phyloP scores from a whole-genome alignment of 148 eudicot genomes.

The Camellia japonica region DNA sequence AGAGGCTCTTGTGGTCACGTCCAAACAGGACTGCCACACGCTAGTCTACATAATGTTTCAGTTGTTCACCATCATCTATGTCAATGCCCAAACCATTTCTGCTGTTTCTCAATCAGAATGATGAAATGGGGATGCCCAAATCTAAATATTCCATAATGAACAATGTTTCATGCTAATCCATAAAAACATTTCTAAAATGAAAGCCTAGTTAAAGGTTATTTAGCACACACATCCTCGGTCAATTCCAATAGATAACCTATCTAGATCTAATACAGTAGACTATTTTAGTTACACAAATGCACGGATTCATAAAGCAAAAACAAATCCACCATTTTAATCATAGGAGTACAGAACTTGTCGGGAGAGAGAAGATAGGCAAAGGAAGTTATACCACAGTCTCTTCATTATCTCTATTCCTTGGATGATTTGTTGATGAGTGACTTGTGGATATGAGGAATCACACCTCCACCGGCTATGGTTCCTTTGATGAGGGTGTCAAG shows the following conservation, averaged over 20 bases:
- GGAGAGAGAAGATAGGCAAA: not conserved
- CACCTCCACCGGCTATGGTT: not conserved
- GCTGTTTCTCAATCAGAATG: not conserved
- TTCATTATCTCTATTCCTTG: not conserved
- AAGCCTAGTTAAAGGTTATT: not conserved
- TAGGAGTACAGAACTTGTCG: not conserved
- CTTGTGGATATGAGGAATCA: not conserved
- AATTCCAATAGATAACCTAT: not conserved
- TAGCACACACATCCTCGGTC: not conserved
- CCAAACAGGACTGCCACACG: too few species aligned
- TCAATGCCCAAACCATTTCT: too few species aligned
- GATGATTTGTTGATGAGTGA: not conserved
- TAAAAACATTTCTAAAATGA: not conserved
- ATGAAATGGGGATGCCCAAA: not conserved
- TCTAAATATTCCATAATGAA: not conserved
- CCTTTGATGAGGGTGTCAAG: not conserved
- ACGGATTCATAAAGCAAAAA: not conserved
- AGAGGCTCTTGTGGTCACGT: too few species aligned
- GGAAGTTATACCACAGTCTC: not conserved
- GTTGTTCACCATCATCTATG: too few species aligned
- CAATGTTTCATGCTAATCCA: not conserved
- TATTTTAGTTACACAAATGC: not conserved
- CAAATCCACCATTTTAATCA: not conserved
- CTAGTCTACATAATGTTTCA: too few species aligned
- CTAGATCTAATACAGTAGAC: not conserved